Conservation (phyloP, 2,329 filamentous ascomycete species). For the Anthostomella pinea region DNA sequence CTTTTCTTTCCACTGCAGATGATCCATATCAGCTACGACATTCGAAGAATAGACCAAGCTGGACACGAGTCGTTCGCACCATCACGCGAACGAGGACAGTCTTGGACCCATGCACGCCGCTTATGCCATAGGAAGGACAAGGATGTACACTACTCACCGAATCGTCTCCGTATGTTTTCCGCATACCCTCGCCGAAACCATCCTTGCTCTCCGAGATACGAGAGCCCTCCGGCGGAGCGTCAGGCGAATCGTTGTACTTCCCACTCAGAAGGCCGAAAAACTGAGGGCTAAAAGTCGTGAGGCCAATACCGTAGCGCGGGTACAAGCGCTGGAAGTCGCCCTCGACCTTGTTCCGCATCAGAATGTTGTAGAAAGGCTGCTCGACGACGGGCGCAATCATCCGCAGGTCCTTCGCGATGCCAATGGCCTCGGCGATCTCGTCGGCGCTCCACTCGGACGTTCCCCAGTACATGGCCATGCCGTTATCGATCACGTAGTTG, state of each 20-base stretch:
- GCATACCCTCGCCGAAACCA: conserved; percentile 58
- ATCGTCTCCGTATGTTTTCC: conserved; percentile 55
- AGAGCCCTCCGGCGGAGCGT: conserved; percentile 59
- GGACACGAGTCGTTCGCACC: no score
- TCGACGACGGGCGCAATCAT: conserved; percentile 50
- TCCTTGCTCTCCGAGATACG: conserved; percentile 61
- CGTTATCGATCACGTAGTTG: conserved; percentile 50
- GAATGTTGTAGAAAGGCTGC: conserved; percentile 59
- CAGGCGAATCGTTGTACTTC: conserved; percentile 63
- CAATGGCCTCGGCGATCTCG: conserved; percentile 58
- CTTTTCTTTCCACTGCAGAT: conserved; percentile 50
- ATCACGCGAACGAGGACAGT: no score
- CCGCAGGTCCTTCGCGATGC: conserved; percentile 54
- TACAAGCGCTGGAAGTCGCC: conserved; percentile 58
- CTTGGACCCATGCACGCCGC: no score
- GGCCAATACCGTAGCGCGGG: conserved; percentile 55
- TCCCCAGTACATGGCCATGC: conserved; percentile 63
- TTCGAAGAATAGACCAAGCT: no score
- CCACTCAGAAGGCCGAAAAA: conserved; percentile 57
- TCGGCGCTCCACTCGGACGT: conserved; percentile 59
- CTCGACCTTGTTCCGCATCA: conserved; percentile 60
- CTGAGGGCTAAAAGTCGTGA: conserved; percentile 47
- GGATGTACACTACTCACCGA: no score
- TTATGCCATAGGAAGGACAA: no score
- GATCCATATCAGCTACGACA: no score